Evolutionary conservation across 441 rosid genomes (phyloP).

Genomic region (Pelargonium fulgidum): DNA sequence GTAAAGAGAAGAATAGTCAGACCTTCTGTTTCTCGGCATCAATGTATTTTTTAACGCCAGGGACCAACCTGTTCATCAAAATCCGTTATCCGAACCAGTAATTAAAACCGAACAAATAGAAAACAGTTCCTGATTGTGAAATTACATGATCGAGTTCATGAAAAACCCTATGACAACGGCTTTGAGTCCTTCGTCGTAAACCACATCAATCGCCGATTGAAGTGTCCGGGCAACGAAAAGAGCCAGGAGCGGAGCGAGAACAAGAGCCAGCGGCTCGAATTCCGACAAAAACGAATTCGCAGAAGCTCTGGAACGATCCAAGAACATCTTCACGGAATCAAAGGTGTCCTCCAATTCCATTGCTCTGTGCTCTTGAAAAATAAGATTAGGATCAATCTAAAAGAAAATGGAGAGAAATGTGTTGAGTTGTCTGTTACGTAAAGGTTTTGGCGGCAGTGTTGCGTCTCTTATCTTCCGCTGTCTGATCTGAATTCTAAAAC

Average conservation of each 20-base stretch:
- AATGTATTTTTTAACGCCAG: conserved; percentile 69
- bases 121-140: neutral
- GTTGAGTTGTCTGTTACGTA: no score
- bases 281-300: conserved; percentile 54
- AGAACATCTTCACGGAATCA: conserved; percentile 22
- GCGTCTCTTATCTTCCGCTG: no score
- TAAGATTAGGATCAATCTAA: no score
- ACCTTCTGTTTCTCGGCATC: conserved; percentile 97
- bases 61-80: conserved; percentile 49
- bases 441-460: no score
- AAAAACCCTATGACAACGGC: conserved; percentile 41
- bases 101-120: neutral
- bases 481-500: no score
- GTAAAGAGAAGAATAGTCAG: neutral
- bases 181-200: conserved; percentile 61
- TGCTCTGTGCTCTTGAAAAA: no score
- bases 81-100: neutral
- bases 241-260: conserved; percentile 58
- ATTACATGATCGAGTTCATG: conserved; percentile 62
- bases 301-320: conserved; percentile 36
- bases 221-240: conserved; percentile 47
- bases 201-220: conserved; percentile 36
- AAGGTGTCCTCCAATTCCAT: conserved; percentile 27
- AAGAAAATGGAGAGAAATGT: no score
- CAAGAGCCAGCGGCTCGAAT: conserved; percentile 63